Base-by-base conservation (phyloP, 371 early-diverging fungal species). In the Syncephalastrum racemosum region DNA sequence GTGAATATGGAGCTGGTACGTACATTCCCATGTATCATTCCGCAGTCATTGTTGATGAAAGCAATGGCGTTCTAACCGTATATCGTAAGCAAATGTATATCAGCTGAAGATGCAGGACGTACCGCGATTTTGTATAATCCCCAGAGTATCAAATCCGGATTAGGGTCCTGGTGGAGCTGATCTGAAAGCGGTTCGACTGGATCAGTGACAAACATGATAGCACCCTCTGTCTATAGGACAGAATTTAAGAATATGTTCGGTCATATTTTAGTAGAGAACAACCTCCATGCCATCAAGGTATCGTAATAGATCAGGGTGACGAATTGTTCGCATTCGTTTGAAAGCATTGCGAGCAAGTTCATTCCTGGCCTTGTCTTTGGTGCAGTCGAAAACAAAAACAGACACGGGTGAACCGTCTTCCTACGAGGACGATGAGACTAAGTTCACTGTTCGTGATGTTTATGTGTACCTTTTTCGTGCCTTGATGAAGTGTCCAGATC, bases 141-240 rank as follows among this genome's bases (percentile, higher is more conserved):
- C 90, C 92, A 93, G 4, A 83, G 66, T 18, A 87, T 73, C 50
- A 94, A 73, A 63, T 89, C 86, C 4, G 70, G 73, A 60, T 91
- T 82, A 18, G 77, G 66, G 61, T 79, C 66, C 60, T 68, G 80
- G 50, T 68, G 66, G 12, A 91, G 64, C 42, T 80, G 82, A 31
- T 71, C 71, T 7, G 75, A 70, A 16, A 97, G 77, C 7, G 97
- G 96, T 19, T 77, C 75, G 3, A 94, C 90, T 2, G 81, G 74
- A 56, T 98, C 96, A 0, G 97, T 97, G 14, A 90, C 96, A 57
- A 98, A 91, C 70, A 94, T 90, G 53, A 97, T 91, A 23, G 88
- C 80, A 41, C 86, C 79, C 22, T 93, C 90, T 1, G 88, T 93
- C 90, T 93, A 67, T 31, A 45, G 14, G 10, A 18, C 44, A 13